Percentiles rank a stretch among this genome's conserved stretches.
phyloP scores from a whole-genome alignment of 306 rosid genomes.

The Begonia masoniana region DNA sequence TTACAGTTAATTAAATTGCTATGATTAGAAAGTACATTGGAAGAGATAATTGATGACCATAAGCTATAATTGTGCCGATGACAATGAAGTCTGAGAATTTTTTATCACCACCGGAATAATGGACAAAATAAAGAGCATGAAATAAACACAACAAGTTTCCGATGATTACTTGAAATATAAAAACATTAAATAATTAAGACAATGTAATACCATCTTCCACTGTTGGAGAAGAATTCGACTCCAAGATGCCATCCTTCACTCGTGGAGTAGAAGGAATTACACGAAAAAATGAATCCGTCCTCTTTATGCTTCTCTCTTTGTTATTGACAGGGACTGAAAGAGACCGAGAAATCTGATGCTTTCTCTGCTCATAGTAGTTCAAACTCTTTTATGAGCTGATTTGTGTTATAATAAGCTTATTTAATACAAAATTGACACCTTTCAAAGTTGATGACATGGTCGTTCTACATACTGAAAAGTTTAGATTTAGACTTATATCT shows the following conservation, averaged over 20 bases:
- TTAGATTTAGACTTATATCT: no score
- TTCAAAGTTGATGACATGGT: no score
- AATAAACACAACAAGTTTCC: background rate
- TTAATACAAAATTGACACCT: no score
- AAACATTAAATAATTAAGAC: background rate
- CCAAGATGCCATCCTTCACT: constrained; percentile 30
- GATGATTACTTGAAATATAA: background rate
- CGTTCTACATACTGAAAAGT: no score
- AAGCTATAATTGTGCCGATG: no score
- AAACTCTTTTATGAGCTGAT: background rate
- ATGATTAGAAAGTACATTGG: no score
- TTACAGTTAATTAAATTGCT: no score
- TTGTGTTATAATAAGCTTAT: no score
- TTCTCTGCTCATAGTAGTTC: constrained; percentile 35
- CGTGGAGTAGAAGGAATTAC: constrained; percentile 79
- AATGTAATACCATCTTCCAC: constrained; percentile 44
- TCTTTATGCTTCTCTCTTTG: constrained; percentile 41
- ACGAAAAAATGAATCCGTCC: constrained; percentile 71
- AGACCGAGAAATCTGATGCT: constrained; percentile 58
- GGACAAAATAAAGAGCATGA: no score
- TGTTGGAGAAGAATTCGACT: constrained; percentile 26
- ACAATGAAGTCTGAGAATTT: no score
- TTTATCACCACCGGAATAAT: no score
- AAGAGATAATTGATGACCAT: no score
- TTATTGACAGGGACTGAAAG: constrained; percentile 61